phyloP scores from a whole-genome alignment of 345 rosid species.

The Orychophragmus violaceus region DNA sequence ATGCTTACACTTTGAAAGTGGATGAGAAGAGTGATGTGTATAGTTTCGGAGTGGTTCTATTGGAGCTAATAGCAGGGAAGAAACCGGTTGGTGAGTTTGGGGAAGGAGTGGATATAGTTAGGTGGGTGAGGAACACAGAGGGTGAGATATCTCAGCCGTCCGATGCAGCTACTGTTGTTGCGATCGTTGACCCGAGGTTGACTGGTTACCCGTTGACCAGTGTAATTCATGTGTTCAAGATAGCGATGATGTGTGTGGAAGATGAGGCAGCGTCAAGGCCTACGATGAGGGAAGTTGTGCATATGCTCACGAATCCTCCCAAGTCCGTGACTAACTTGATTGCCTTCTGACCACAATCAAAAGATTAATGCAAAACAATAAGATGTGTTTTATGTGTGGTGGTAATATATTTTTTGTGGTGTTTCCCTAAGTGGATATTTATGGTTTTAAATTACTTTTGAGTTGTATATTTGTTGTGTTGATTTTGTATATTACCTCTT shows the following conservation, averaged over 20 bases:
- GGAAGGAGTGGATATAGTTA: conserved; percentile 88
- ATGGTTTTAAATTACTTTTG: background rate
- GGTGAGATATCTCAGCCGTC: conserved; percentile 68
- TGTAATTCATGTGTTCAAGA: conserved; percentile 26
- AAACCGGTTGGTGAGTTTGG: conserved; percentile 91
- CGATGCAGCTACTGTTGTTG: conserved; percentile 51
- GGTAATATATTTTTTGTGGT: conserved; percentile 5
- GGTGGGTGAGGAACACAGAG: conserved; percentile 74
- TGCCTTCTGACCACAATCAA: conserved; percentile 14
- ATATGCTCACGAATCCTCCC: conserved; percentile 62
- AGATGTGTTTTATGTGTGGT: background rate
- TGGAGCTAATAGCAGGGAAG: conserved; percentile 78
- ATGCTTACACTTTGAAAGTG: conserved; percentile 82
- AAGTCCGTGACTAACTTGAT: conserved; percentile 40
- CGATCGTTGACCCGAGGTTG: conserved; percentile 62
- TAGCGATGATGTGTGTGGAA: conserved; percentile 68
- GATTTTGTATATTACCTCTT: conserved; percentile 20
- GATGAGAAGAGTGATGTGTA: conserved; percentile 94
- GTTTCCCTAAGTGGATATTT: background rate
- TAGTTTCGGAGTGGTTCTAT: conserved; percentile 78
- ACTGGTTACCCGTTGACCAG: conserved; percentile 48
- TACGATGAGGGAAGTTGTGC: conserved; percentile 90
- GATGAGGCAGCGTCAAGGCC: conserved; percentile 65
- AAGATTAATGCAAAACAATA: conserved; percentile 7
- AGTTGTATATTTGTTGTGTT: conserved; percentile 13